Evolutionary conservation across 2,329 filamentous ascomycete genomes (phyloP).

Genomic region (Plenodomus lindquistii): DNA sequence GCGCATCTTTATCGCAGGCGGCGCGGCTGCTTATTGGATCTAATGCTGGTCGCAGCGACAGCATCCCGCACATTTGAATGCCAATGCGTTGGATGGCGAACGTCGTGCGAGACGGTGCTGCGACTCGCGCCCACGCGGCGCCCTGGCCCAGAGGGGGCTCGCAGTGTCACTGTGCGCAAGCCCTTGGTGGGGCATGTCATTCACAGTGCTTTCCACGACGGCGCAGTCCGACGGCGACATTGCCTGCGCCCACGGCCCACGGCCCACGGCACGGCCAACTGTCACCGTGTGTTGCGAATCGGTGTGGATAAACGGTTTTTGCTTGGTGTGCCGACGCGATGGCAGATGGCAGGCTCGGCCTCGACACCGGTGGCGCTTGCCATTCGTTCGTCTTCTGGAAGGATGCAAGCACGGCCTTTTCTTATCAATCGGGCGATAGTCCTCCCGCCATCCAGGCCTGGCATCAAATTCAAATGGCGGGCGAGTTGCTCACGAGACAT

Average conservation of each 20-base stretch:
- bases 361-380: neutral
- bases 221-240: neutral
- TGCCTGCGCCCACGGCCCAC: no score
- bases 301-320: neutral
- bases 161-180: neutral
- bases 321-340: neutral
- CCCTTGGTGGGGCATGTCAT: neutral
- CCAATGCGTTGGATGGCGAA: neutral
- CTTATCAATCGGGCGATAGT: neutral
- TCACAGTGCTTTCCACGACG: neutral
- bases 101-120: neutral
- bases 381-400: neutral
- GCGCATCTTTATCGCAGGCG: conserved; percentile 10
- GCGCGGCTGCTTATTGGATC: conserved; percentile 3
- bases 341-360: neutral
- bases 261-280: neutral
- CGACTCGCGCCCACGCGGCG: neutral
- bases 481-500: no score
- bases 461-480: no score
- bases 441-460: no score
- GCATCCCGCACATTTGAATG: neutral
- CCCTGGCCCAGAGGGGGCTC: no score
- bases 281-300: neutral
- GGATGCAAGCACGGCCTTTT: neutral
- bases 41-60: neutral